Percentiles rank a stretch among this genome's conserved stretches.
Conservation (phyloP, 2,329 filamentous ascomycete genomes). For the Escovopsis sp. region DNA sequence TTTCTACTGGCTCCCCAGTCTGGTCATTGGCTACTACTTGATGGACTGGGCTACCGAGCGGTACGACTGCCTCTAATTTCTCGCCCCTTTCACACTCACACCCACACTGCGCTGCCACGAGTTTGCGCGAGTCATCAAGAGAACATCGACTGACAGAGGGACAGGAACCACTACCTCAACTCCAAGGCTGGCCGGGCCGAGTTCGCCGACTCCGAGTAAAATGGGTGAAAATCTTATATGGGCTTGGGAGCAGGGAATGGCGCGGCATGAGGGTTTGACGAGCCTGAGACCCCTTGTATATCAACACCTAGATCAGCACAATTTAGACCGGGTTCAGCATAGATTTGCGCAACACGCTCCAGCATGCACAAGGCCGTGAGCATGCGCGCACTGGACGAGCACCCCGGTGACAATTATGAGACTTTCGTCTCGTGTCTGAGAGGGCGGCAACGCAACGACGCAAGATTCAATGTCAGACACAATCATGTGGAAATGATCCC, state of each 20-base stretch:
- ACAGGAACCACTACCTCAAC: slow-evolving; percentile 68
- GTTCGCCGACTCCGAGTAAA: slow-evolving; percentile 31
- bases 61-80: slow-evolving; percentile 36
- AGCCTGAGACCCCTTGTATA: slow-evolving; percentile 20
- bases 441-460: too few species aligned
- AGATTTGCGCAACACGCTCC: not conserved
- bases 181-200: slow-evolving; percentile 57
- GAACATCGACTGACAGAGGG: not conserved
- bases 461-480: too few species aligned
- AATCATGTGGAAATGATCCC: too few species aligned
- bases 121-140: not conserved
- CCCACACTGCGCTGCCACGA: not conserved
- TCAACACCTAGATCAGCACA: slow-evolving; percentile 25
- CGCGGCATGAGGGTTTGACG: slow-evolving; percentile 10
- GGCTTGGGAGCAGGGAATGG: slow-evolving; percentile 10
- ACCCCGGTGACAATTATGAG: too few species aligned
- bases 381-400: too few species aligned
- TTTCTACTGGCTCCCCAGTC: slow-evolving; percentile 72
- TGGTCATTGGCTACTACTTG: slow-evolving; percentile 62
- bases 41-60: slow-evolving; percentile 87
- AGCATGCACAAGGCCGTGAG: too few species aligned
- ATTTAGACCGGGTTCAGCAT: slow-evolving; percentile 19
- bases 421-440: too few species aligned
- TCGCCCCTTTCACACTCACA: not conserved
- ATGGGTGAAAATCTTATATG: slow-evolving; percentile 10